These are phyloP conservation scores for Fistulinella prunicolor DNA, from an alignment of 768 basidiomycete genomes.

Conservation along the genomic window DNA sequence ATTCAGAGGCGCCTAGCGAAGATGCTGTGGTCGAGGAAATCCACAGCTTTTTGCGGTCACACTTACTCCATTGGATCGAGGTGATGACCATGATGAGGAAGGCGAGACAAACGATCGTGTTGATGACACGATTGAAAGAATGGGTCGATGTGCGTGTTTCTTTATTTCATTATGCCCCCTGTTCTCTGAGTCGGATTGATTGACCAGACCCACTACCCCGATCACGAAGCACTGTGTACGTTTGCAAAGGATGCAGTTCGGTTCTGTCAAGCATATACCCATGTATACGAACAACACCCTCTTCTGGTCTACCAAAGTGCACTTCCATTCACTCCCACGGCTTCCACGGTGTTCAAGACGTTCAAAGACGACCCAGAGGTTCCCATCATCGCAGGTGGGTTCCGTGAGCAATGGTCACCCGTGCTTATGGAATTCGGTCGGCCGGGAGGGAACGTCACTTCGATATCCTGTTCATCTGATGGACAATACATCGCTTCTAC, in stretches of 20 bases:
- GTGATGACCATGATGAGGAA: conserved; percentile 29
- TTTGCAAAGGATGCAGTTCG: conserved; percentile 29
- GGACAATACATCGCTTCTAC: conserved; percentile 30
- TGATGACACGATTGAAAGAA: conserved; percentile 24
- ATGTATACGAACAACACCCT: conserved; percentile 32
- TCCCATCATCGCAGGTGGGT: conserved; percentile 27
- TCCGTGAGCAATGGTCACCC: conserved; percentile 31
- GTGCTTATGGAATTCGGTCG: conserved; percentile 29
- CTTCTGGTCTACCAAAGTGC: conserved; percentile 32
- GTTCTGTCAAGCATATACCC: conserved; percentile 31
- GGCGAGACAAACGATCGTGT: conserved; percentile 31
- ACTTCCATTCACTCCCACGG: conserved; percentile 31
- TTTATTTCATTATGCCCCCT: neutral
- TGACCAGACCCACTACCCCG: conserved; percentile 10
- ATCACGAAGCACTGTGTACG: conserved; percentile 14
- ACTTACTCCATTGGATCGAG: conserved; percentile 36
- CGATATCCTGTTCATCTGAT: conserved; percentile 26
- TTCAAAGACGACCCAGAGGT: conserved; percentile 26
- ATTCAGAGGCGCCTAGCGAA: conserved; percentile 4
- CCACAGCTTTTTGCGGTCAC: conserved; percentile 16
- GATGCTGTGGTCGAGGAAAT: conserved; percentile 15
- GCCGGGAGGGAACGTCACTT: conserved; percentile 11
- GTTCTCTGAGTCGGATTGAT: neutral
- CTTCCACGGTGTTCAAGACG: conserved; percentile 21
- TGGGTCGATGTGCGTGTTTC: conserved; percentile 23